Conservation (phyloP, 2,329 filamentous ascomycete species). For the Xylariaceae sp. region DNA sequence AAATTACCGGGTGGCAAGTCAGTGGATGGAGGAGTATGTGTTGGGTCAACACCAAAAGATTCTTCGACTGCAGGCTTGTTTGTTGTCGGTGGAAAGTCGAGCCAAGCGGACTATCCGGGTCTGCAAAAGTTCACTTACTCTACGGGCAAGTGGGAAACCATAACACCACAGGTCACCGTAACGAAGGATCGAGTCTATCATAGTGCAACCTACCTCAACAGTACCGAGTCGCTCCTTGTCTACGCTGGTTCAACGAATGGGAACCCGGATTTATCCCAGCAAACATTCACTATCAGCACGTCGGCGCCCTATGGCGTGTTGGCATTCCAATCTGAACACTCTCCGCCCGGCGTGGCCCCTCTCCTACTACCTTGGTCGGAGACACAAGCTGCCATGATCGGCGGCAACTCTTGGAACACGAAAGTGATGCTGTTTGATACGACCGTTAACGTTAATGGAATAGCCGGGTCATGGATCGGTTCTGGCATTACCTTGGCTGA, state of each 20-base stretch:
- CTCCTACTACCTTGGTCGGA: slow-evolving; percentile 78
- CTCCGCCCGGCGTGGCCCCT: slow-evolving; percentile 70
- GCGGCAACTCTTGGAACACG: slow-evolving; percentile 70
- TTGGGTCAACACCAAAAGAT: slow-evolving; percentile 70
- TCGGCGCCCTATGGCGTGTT: slow-evolving; percentile 68
- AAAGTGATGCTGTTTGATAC: slow-evolving; percentile 76
- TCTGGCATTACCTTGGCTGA: slow-evolving; percentile 69
- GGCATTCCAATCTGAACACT: slow-evolving; percentile 62
- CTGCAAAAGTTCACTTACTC: slow-evolving; percentile 72
- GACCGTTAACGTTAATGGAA: slow-evolving; percentile 46
- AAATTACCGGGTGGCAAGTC: slow-evolving; percentile 68
- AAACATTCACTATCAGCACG: slow-evolving; percentile 77
- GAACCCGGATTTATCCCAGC: slow-evolving; percentile 63
- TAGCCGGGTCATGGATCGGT: slow-evolving; percentile 62
- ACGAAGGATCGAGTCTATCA: slow-evolving; percentile 77
- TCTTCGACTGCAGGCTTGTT: slow-evolving; percentile 70
- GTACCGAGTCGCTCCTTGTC: slow-evolving; percentile 74
- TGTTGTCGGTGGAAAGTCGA: slow-evolving; percentile 76
- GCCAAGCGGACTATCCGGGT: slow-evolving; percentile 68
- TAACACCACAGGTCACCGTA: slow-evolving; percentile 54
- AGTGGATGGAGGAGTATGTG: slow-evolving; percentile 79
- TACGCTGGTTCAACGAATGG: slow-evolving; percentile 78
- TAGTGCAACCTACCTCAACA: slow-evolving; percentile 75
- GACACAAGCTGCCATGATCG: slow-evolving; percentile 74
- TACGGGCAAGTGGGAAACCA: slow-evolving; percentile 59